Percentiles rank a stretch among this genome's conserved stretches.
Evolutionary conservation across 192 early-diverging fungal species (phyloP).

Genomic region (Linnemannia elongata): DNA sequence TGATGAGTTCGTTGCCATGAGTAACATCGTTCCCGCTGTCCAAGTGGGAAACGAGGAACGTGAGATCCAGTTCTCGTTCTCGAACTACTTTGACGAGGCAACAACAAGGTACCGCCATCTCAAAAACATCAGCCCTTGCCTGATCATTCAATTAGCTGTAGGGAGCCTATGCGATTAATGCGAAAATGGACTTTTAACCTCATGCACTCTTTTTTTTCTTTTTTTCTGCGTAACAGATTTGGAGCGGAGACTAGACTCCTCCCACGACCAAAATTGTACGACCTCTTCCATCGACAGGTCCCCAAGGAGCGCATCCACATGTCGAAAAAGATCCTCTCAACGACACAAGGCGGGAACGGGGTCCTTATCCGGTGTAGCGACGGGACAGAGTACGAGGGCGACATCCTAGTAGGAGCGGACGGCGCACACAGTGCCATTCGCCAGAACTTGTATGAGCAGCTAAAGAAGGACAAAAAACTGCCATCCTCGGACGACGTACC

Average conservation of each 20-base stretch:
- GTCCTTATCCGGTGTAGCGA: slow-evolving; percentile 33
- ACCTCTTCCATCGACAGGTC: neutral
- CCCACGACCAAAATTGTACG: slow-evolving; percentile 18
- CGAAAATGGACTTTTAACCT: neutral
- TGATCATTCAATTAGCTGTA: no score
- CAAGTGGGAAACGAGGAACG: neutral
- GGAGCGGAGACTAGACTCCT: neutral
- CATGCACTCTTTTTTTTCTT: neutral
- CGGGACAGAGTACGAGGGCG: slow-evolving; percentile 12
- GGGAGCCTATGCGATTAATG: no score
- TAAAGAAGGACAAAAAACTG: neutral
- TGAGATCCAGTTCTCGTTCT: neutral
- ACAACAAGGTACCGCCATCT: neutral
- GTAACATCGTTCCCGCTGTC: neutral
- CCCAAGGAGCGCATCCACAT: slow-evolving; percentile 18
- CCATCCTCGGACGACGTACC: slow-evolving; percentile 1
- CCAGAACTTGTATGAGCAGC: slow-evolving; percentile 10
- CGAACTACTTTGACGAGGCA: neutral
- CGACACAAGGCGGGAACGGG: slow-evolving; percentile 15
- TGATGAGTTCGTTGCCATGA: slow-evolving; percentile 9
- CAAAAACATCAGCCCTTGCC: no score
- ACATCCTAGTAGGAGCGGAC: slow-evolving; percentile 49
- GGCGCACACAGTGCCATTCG: slow-evolving; percentile 38
- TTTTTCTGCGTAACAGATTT: neutral
- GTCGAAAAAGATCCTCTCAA: slow-evolving; percentile 13